These are phyloP conservation scores for Chaetomiaceae sp. DNA, from an alignment of 2,329 filamentous ascomycete genomes.

Conservation along the genomic window DNA sequence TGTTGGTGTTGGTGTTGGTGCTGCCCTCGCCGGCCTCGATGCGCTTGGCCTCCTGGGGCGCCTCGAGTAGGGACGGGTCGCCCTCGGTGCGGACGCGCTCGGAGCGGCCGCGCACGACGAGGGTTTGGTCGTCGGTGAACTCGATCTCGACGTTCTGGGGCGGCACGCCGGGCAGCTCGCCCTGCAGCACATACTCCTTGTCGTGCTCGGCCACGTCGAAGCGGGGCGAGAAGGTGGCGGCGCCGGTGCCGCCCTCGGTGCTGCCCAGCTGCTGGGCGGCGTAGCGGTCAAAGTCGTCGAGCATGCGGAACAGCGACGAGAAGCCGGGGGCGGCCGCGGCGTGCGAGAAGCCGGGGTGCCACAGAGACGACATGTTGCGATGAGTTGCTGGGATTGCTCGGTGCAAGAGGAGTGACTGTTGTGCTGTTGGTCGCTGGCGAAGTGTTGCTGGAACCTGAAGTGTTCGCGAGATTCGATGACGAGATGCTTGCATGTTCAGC, in stretches of 20 bases:
- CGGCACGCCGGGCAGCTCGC: slow-evolving; percentile 70
- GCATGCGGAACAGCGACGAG: slow-evolving; percentile 56
- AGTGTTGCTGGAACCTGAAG: background rate
- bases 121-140: slow-evolving; percentile 69
- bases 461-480: background rate
- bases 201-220: slow-evolving; percentile 72
- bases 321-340: slow-evolving; percentile 25
- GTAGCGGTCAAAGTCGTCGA: slow-evolving; percentile 58
- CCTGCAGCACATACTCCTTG: slow-evolving; percentile 67
- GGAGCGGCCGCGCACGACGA: slow-evolving; percentile 63
- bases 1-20: too few species aligned
- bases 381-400: background rate
- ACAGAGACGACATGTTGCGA: slow-evolving; percentile 19
- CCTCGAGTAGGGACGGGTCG: slow-evolving; percentile 37
- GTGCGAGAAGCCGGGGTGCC: slow-evolving; percentile 14
- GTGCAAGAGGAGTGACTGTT: background rate
- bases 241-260: slow-evolving; percentile 8
- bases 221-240: slow-evolving; percentile 60
- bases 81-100: slow-evolving; percentile 51
- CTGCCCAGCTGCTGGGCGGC: slow-evolving; percentile 32
- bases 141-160: slow-evolving; percentile 72
- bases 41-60: slow-evolving; percentile 33
- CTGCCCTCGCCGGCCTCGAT: slow-evolving; percentile 27
- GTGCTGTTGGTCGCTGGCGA: background rate
- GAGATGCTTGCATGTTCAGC: slow-evolving; percentile 4